Conservation (phyloP, 495 filamentous ascomycete species). For the Penicillium daleae region DNA sequence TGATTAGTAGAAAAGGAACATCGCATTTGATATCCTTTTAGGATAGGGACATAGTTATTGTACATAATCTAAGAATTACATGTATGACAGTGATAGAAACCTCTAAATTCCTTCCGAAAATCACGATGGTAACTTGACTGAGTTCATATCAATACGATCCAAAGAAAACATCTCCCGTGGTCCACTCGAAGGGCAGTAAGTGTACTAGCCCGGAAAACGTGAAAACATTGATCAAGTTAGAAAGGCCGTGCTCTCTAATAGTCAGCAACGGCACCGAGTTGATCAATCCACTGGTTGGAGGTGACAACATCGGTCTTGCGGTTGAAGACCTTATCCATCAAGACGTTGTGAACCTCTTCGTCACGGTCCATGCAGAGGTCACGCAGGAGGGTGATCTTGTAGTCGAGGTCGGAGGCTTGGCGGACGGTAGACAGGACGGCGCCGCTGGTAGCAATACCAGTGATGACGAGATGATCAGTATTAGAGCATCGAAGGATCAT, state of each 20-base stretch:
- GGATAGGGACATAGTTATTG: background rate
- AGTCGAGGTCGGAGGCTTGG: slow-evolving; percentile 43
- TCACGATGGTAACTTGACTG: background rate
- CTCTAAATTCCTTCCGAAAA: background rate
- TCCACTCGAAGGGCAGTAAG: background rate
- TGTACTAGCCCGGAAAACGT: too few relatives aligned
- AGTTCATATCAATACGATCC: too few relatives aligned
- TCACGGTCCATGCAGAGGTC: slow-evolving; percentile 45
- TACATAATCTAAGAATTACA: background rate
- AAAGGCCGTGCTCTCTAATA: too few relatives aligned
- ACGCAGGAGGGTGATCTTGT: slow-evolving; percentile 37
- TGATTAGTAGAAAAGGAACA: too few relatives aligned
- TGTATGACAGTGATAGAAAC: background rate
- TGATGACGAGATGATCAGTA: slow-evolving; percentile 35
- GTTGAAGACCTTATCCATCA: slow-evolving; percentile 41
- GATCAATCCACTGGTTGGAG: slow-evolving; percentile 23
- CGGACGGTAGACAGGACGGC: slow-evolving; percentile 47
- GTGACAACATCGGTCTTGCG: slow-evolving; percentile 30
- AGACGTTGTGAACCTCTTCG: slow-evolving; percentile 36
- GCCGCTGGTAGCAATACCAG: slow-evolving; percentile 42
- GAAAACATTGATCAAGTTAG: too few relatives aligned
- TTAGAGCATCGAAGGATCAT: slow-evolving; percentile 37
- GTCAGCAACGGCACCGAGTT: too few relatives aligned
- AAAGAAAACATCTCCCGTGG: too few relatives aligned
- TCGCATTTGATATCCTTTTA: background rate